Evolutionary conservation across 1,284 basidiomycete genomes (phyloP).

Genomic region (Fomitopsis schrenkii): DNA sequence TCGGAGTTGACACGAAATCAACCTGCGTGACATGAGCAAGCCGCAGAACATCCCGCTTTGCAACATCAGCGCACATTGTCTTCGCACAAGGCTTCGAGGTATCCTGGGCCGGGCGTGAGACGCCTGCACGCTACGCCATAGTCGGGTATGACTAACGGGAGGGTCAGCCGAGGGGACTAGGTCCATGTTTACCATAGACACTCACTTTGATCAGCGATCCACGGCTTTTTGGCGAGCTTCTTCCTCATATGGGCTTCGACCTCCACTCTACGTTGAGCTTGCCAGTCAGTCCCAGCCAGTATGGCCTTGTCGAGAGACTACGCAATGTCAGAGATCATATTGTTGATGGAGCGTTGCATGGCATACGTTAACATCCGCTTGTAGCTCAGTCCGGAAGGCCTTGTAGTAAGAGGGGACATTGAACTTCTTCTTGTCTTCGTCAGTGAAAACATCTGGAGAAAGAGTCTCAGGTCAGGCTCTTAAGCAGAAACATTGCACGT

Average conservation of each 20-base stretch:
- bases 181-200: not conserved
- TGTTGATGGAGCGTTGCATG: not conserved
- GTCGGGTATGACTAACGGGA: conserved; percentile 45
- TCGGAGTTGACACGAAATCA: conserved; percentile 48
- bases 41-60: not conserved
- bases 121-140: conserved; percentile 56
- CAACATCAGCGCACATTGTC: conserved; percentile 42
- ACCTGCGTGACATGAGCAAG: conserved; percentile 32
- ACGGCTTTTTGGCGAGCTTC: conserved; percentile 51
- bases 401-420: conserved; percentile 45
- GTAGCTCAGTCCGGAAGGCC: conserved; percentile 45
- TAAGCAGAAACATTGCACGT: not conserved
- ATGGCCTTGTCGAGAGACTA: conserved; percentile 45
- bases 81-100: conserved; percentile 57
- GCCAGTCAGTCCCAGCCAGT: conserved; percentile 16
- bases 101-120: conserved; percentile 63
- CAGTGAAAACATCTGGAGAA: conserved; percentile 43
- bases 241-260: conserved; percentile 41
- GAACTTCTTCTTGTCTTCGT: conserved; percentile 48
- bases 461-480: not conserved
- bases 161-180: not conserved
- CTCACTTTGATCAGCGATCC: conserved; percentile 54
- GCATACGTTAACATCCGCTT: conserved; percentile 50
- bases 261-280: conserved; percentile 21
- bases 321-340: not conserved